Percentiles rank a stretch among this genome's conserved stretches.
Evolutionary conservation across 805 yeast species (phyloP).

Genomic region (Barnettozyma pratensis): DNA sequence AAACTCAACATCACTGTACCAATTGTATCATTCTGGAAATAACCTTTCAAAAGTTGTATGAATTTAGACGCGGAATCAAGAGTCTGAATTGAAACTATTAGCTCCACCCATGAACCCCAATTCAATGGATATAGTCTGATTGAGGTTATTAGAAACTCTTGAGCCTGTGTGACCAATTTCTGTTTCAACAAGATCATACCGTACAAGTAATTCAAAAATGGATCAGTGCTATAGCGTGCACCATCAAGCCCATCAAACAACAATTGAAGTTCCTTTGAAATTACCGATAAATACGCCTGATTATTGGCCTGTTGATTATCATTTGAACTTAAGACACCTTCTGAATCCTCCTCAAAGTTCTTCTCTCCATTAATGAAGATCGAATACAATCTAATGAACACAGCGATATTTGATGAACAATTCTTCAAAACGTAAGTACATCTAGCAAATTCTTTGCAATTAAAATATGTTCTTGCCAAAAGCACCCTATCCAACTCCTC

Average conservation of each 20-base stretch:
- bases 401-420: slow-evolving; percentile 44
- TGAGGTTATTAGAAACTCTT: slow-evolving; percentile 54
- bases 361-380: slow-evolving; percentile 74
- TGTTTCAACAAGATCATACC: slow-evolving; percentile 66
- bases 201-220: slow-evolving; percentile 65
- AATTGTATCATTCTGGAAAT: slow-evolving; percentile 12
- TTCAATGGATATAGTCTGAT: slow-evolving; percentile 70
- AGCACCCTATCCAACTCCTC: slow-evolving; percentile 42
- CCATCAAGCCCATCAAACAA: not conserved
- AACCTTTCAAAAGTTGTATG: slow-evolving; percentile 16
- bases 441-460: slow-evolving; percentile 79
- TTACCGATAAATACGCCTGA: slow-evolving; percentile 22
- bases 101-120: slow-evolving; percentile 92
- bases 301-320: slow-evolving; percentile 29
- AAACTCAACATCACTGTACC: slow-evolving; percentile 14
- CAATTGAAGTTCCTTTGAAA: slow-evolving; percentile 42
- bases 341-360: slow-evolving; percentile 62
- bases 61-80: slow-evolving; percentile 50
- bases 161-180: slow-evolving; percentile 57
- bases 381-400: slow-evolving; percentile 66
- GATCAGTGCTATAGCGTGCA: slow-evolving; percentile 31
- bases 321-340: slow-evolving; percentile 50
- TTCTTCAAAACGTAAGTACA: slow-evolving; percentile 55
- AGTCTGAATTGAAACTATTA: slow-evolving; percentile 54
- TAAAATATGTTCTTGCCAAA: slow-evolving; percentile 71